Evolutionary conservation across 257 asterid species (phyloP).

Genomic region (Nicotiana noctiflora): DNA sequence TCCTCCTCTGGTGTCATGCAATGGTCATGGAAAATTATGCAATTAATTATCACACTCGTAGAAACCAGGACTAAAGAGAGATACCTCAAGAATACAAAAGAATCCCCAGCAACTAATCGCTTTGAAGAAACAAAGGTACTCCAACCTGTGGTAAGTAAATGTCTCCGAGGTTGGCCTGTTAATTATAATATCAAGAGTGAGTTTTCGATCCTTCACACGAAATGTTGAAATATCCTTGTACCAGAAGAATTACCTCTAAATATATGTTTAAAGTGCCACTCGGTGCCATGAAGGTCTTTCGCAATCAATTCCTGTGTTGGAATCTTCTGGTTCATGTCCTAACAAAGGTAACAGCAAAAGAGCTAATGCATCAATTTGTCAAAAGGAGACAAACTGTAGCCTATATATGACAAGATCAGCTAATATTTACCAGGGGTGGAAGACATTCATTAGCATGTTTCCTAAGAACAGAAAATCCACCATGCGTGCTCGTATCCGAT

Average conservation of each 20-base stretch:
- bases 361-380: neutral
- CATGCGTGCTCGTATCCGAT: conserved; percentile 54
- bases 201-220: neutral
- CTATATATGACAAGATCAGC: neutral
- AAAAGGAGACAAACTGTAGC: neutral
- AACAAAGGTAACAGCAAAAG: neutral
- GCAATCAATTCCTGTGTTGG: conserved; percentile 73
- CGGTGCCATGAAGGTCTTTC: conserved; percentile 58
- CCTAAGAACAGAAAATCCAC: conserved; percentile 49
- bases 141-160: conserved; percentile 86
- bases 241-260: conserved; percentile 46
- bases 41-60: neutral
- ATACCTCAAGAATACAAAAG: conserved; percentile 71
- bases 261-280: conserved; percentile 80
- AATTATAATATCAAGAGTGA: neutral
- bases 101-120: conserved; percentile 70
- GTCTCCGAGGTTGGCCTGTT: conserved; percentile 84
- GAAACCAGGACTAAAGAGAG: neutral
- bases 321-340: conserved; percentile 51
- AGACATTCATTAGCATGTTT: conserved; percentile 49
- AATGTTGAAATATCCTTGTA: no score
- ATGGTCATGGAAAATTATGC: neutral
- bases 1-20: neutral
- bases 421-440: conserved; percentile 30
- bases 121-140: conserved; percentile 73